Base-by-base conservation (phyloP, 2,329 filamentous ascomycete species). In the Neopestalotiopsis sp. region DNA sequence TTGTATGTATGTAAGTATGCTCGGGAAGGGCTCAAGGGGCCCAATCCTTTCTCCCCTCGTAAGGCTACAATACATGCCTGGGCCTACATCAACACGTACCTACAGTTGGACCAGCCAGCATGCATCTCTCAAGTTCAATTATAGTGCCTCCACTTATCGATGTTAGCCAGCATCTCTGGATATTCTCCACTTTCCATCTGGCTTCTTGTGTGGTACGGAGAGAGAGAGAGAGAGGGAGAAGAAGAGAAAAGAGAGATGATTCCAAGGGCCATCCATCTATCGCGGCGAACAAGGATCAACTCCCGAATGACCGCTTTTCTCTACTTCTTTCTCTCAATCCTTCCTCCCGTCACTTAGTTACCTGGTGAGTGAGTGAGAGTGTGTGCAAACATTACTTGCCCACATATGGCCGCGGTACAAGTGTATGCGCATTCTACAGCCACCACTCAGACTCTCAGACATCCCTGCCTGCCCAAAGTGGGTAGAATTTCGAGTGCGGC, bases 401-500 rank as follows among this genome's bases (percentile, higher is more conserved):
- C 45, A 53, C 45, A 53, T 53, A 53, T 53, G 45, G n/a, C 45
- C 45, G 45, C 45, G 45, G 45, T 53, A 53, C 45, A 53, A n/a
- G 17, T 53, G 45, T 53, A 53, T 53, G 45, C 45, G 45, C 45
- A 53, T 53, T 53, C 45, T 53, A 14, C 17, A 53, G 45, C 45
- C 45, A 53, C 45, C 45, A 53, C 45, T 53, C 45, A 53, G 17
- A 17, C 45, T 53, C 45, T n/a, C 14, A 53, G 9, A 20, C 45
- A 53, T 53, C 45, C 45, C 45, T 53, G 45, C 40, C 62, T 65
- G 62, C 62, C 42, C 62, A 38, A n/a, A 17, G 62, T 65, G 62
- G 62, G 42, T 65, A 42, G 34, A n/a, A 34, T 63, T 63, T 42
- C 20, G 61, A 53, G 45, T 30, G 30, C 57, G 57, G 57, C 24